Conservation (phyloP, 306 rosid species). For the Urtica urens region DNA sequence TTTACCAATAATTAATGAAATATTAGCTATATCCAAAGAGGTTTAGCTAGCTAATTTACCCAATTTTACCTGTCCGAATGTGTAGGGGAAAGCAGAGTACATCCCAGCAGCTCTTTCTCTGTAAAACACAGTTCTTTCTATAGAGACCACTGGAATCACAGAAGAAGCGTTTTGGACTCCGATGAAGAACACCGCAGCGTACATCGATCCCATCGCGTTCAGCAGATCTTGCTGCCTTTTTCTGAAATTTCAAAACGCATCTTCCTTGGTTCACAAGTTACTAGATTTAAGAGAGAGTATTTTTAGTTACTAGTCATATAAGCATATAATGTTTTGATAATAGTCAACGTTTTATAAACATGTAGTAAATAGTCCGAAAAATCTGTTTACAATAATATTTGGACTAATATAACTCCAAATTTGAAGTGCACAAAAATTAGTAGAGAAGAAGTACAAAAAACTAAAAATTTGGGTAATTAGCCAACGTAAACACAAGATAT, state of each 20-base stretch:
- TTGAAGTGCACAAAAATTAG: too few relatives aligned
- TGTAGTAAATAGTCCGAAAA: too few relatives aligned
- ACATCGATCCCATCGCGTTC: constrained; percentile 10
- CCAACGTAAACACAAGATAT: too few relatives aligned
- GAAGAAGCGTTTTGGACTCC: constrained; percentile 3
- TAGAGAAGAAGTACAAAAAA: too few relatives aligned
- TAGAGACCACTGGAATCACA: constrained; percentile 1
- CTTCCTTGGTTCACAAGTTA: neutral
- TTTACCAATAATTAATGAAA: too few relatives aligned
- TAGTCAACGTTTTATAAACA: too few relatives aligned
- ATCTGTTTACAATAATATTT: too few relatives aligned
- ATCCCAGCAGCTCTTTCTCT: constrained; percentile 14
- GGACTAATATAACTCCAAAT: too few relatives aligned
- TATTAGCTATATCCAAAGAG: too few relatives aligned
- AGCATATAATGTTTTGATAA: too few relatives aligned
- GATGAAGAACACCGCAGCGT: constrained; percentile 6
- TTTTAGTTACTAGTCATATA: neutral
- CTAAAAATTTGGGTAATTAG: too few relatives aligned
- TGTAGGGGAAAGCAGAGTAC: constrained; percentile 4
- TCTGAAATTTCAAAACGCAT: neutral
- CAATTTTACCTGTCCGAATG: constrained; percentile 5
- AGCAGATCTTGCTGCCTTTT: neutral
- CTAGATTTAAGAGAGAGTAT: neutral
- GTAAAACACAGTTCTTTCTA: constrained; percentile 12
- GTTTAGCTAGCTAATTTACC: too few relatives aligned